Conservation (phyloP, 2,329 filamentous ascomycete species). For the Berkeleyomyces basicola region DNA sequence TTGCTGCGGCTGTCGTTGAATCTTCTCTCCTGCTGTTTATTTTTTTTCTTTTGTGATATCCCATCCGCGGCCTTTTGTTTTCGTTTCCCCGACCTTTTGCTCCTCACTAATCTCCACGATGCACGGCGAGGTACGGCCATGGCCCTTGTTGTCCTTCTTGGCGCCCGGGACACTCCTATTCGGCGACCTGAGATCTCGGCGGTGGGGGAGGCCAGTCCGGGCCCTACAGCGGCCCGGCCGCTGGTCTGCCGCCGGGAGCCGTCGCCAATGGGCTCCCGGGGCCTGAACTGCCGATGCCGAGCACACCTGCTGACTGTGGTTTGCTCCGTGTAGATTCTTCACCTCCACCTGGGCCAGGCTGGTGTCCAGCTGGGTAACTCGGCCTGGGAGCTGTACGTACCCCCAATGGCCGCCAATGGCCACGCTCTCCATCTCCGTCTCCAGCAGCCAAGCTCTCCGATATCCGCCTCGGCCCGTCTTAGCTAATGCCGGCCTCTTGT, state of each 20-base stretch:
- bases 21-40: conserved; percentile 1
- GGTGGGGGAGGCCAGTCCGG: no score
- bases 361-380: conserved; percentile 60
- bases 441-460: background rate
- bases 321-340: conserved; percentile 33
- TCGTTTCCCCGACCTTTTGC: conserved; percentile 4
- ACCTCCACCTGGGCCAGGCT: conserved; percentile 51
- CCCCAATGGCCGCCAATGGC: conserved; percentile 14
- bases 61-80: conserved; percentile 5
- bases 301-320: conserved; percentile 1
- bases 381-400: conserved; percentile 57
- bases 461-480: background rate
- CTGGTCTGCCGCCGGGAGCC: background rate
- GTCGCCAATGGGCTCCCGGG: background rate
- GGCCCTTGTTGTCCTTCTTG: conserved; percentile 41
- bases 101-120: conserved; percentile 4
- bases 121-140: conserved; percentile 12
- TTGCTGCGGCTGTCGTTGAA: background rate
- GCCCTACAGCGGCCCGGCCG: no score
- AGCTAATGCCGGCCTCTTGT: background rate
- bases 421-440: background rate
- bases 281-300: background rate
- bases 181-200: background rate
- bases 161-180: background rate
- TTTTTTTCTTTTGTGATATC: conserved; percentile 9